Evolutionary conservation across 1,284 basidiomycete species (phyloP).

Genomic region (Fistulinella cinereoalba): DNA sequence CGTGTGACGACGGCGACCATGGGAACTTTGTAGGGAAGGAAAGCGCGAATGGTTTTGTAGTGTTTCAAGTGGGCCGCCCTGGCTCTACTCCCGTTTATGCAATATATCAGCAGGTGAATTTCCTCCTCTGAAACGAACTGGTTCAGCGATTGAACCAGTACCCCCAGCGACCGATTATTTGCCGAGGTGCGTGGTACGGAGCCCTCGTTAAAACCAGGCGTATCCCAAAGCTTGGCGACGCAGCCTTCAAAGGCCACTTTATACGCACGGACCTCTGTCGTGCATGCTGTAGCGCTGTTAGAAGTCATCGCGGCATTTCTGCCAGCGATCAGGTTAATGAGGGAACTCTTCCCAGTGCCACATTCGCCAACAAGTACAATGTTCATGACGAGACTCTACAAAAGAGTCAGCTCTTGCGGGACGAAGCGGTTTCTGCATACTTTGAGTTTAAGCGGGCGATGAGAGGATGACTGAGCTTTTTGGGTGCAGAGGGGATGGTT

Average conservation of each 20-base stretch:
- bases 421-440: conserved; percentile 2
- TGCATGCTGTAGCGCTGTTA: conserved; percentile 18
- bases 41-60: conserved; percentile 16
- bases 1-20: conserved; percentile 22
- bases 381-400: conserved; percentile 13
- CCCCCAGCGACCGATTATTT: conserved; percentile 5
- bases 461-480: neutral
- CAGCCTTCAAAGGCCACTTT: conserved; percentile 10
- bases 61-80: conserved; percentile 13
- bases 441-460: neutral
- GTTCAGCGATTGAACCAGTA: conserved; percentile 6
- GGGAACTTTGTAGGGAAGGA: conserved; percentile 14
- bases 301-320: conserved; percentile 14
- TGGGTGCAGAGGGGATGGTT: neutral
- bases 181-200: neutral
- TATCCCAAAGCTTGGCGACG: conserved; percentile 18
- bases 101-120: conserved; percentile 25
- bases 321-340: conserved; percentile 21
- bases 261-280: conserved; percentile 9
- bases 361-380: conserved; percentile 22
- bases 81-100: conserved; percentile 18
- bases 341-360: conserved; percentile 24
- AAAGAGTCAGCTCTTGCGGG: neutral
- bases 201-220: conserved; percentile 17
- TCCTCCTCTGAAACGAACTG: conserved; percentile 5